A percentile compares a stretch with the other conserved stretches of the same genome.
Evolutionary conservation across 1,284 basidiomycete species (phyloP).

Genomic region (Trichosporon inkin): DNA sequence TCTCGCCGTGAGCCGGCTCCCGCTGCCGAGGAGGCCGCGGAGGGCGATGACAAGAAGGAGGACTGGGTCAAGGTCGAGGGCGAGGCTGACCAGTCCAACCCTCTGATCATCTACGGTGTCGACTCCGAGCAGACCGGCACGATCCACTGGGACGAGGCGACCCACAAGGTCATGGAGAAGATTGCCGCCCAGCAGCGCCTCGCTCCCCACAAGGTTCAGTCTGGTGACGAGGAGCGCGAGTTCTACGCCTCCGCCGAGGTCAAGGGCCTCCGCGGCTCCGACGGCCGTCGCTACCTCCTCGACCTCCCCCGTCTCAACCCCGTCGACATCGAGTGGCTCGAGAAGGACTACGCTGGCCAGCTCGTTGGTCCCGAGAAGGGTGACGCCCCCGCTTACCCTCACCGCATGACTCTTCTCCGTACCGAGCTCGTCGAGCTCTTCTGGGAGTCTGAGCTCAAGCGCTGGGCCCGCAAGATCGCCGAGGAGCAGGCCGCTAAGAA

Average conservation of each 20-base stretch:
- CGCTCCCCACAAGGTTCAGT: conserved; percentile 55
- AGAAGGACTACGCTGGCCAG: conserved; percentile 52
- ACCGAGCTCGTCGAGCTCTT: conserved; percentile 57
- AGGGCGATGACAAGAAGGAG: conserved; percentile 41
- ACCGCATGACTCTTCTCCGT: conserved; percentile 57
- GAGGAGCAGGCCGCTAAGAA: conserved; percentile 37
- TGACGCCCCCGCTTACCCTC: conserved; percentile 52
- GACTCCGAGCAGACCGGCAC: conserved; percentile 55
- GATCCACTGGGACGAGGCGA: conserved; percentile 52
- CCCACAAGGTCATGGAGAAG: conserved; percentile 55
- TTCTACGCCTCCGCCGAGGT: conserved; percentile 57
- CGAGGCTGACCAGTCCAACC: conserved; percentile 59
- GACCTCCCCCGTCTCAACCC: conserved; percentile 56
- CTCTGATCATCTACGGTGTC: conserved; percentile 57
- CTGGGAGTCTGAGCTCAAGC: conserved; percentile 55
- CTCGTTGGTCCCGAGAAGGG: conserved; percentile 31
- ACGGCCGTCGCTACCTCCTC: conserved; percentile 57
- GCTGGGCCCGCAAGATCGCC: conserved; percentile 54
- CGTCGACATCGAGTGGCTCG: conserved; percentile 57
- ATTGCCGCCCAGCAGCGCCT: conserved; percentile 54
- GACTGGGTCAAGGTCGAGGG: conserved; percentile 53
- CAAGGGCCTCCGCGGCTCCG: conserved; percentile 57
- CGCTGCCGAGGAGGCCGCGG: conserved; percentile 28
- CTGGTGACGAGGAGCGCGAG: conserved; percentile 49
- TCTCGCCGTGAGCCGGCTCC: conserved; percentile 40